Percentiles rank a stretch among this genome's conserved stretches.
Conservation (phyloP, 257 asterid species). For the Lycium ferocissimum region DNA sequence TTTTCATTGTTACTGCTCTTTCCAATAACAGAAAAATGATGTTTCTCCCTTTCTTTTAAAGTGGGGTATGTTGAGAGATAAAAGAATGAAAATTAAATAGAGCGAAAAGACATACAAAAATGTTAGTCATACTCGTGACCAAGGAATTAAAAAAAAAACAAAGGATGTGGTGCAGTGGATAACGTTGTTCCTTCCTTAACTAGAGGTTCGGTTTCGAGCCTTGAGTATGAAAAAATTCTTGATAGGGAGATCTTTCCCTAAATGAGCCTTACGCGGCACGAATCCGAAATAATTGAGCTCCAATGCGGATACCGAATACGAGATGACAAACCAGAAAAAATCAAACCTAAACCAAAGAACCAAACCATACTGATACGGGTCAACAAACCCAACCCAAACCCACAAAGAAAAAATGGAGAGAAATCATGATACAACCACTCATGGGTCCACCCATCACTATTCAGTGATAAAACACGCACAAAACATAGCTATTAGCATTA, state of each 20-base stretch:
- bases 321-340: too few species aligned
- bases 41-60: not conserved
- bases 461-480: not conserved
- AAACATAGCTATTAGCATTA: not conserved
- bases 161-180: too few species aligned
- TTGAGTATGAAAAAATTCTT: too few species aligned
- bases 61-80: not conserved
- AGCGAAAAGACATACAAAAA: not conserved
- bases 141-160: not conserved
- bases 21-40: conserved; percentile 14
- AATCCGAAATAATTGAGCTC: too few species aligned
- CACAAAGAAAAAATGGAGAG: not conserved
- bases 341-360: conserved; percentile 34
- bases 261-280: too few species aligned
- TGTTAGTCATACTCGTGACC: not conserved
- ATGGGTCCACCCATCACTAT: conserved; percentile 44
- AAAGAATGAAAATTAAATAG: not conserved
- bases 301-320: too few species aligned
- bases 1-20: conserved; percentile 24
- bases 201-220: too few species aligned
- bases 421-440: conserved; percentile 54
- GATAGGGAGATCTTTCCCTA: too few species aligned
- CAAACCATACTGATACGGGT: conserved; percentile 28
- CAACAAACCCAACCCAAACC: conserved; percentile 35
- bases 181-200: too few species aligned